These are phyloP conservation scores for Penicillium hordei DNA, from an alignment of 2,329 filamentous ascomycete species.

Conservation along the genomic window DNA sequence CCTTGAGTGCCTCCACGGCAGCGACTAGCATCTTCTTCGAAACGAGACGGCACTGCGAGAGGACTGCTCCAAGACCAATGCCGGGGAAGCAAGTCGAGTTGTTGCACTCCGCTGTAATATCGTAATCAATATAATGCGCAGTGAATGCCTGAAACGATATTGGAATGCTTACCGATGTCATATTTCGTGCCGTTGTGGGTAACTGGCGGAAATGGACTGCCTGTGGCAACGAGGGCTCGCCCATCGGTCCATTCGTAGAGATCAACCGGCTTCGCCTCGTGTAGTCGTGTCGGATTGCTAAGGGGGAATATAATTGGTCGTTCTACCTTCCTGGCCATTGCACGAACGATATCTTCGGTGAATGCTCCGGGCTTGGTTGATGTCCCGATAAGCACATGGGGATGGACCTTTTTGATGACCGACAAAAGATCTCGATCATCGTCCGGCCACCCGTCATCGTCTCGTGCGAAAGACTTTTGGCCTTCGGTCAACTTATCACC, in stretches of 20 bases:
- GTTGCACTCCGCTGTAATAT: constrained; percentile 71
- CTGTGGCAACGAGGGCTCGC: constrained; percentile 75
- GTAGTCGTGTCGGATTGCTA: constrained; percentile 79
- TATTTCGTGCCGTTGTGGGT: constrained; percentile 56
- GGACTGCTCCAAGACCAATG: constrained; percentile 76
- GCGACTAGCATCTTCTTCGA: constrained; percentile 80
- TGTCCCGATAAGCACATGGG: constrained; percentile 80
- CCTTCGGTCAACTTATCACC: constrained; percentile 63
- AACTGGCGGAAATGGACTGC: constrained; percentile 77
- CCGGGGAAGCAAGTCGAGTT: constrained; percentile 84
- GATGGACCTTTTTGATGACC: constrained; percentile 69
- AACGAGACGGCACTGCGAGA: constrained; percentile 65
- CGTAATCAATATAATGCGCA: background rate
- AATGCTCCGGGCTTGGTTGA: constrained; percentile 77
- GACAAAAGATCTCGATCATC: constrained; percentile 61
- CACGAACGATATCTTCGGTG: constrained; percentile 68
- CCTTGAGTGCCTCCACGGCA: constrained; percentile 71
- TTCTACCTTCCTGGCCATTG: constrained; percentile 72
- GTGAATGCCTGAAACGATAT: background rate
- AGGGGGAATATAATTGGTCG: constrained; percentile 78
- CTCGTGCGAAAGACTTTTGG: constrained; percentile 66
- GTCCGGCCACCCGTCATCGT: constrained; percentile 61
- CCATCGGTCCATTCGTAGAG: constrained; percentile 76
- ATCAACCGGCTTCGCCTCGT: constrained; percentile 77
- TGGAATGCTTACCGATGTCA: constrained; percentile 50